Evolutionary conservation across 371 early-diverging fungal genomes (phyloP).

Genomic region (Mycotypha africana): DNA sequence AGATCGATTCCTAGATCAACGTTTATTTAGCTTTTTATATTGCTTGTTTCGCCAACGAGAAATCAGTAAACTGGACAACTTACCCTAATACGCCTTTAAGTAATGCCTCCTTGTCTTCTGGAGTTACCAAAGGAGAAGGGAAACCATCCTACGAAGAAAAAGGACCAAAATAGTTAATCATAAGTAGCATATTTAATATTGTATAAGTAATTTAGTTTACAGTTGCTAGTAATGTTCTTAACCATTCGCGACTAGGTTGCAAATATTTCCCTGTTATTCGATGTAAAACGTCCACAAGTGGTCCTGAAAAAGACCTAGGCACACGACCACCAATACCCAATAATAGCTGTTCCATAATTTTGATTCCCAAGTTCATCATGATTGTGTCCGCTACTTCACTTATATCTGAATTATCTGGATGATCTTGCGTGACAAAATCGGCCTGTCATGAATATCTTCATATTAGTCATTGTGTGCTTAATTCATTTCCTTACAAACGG

Average conservation of each 20-base stretch:
- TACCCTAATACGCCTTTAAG: slow-evolving; percentile 55
- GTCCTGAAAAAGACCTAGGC: slow-evolving; percentile 64
- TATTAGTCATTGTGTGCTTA: background rate
- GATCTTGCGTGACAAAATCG: slow-evolving; percentile 49
- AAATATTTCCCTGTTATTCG: slow-evolving; percentile 54
- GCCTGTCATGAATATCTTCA: slow-evolving; percentile 18
- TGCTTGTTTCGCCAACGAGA: background rate
- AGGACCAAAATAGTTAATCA: background rate
- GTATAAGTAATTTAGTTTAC: slow-evolving; percentile 34
- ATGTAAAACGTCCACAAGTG: slow-evolving; percentile 57
- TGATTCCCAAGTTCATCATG: slow-evolving; percentile 43
- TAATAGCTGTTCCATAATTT: slow-evolving; percentile 51
- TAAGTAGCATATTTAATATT: too few relatives aligned
- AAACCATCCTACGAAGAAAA: slow-evolving; percentile 47
- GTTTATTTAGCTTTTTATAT: background rate
- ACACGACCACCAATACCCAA: slow-evolving; percentile 65
- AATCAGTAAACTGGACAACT: slow-evolving; percentile 12
- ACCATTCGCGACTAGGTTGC: slow-evolving; percentile 48
- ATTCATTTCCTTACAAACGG: too few relatives aligned
- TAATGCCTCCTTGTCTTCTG: slow-evolving; percentile 56
- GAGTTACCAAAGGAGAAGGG: slow-evolving; percentile 52
- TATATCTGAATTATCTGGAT: slow-evolving; percentile 31
- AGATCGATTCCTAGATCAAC: slow-evolving; percentile 47
- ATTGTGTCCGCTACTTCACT: slow-evolving; percentile 36
- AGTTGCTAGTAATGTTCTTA: slow-evolving; percentile 47